Conservation (phyloP, 192 early-diverging fungal genomes). For the Mortierella alpina region DNA sequence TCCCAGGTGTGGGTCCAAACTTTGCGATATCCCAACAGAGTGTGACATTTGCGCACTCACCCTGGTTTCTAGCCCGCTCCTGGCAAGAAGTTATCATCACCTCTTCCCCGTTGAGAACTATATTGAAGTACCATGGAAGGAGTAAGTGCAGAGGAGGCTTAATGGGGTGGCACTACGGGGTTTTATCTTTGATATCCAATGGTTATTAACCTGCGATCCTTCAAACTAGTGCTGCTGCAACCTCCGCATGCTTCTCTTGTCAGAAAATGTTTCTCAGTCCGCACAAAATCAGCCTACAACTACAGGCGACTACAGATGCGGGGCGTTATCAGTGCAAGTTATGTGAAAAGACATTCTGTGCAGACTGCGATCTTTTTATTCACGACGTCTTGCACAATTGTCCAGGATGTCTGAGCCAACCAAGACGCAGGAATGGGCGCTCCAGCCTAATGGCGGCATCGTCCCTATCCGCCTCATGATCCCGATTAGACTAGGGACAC, state of each 20-base stretch:
- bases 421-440: conserved; percentile 16
- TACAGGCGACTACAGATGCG: conserved; percentile 42
- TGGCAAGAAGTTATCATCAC: conserved; percentile 95
- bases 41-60: conserved; percentile 92
- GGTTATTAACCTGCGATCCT: conserved; percentile 34
- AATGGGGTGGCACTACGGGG: not conserved
- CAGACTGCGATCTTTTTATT: conserved; percentile 93
- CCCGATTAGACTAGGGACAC: too few relatives aligned
- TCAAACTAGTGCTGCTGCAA: conserved; percentile 41
- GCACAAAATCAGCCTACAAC: conserved; percentile 27
- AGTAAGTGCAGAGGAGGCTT: conserved; percentile 34
- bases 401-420: conserved; percentile 71
- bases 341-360: conserved; percentile 84
- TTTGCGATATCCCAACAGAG: conserved; percentile 92
- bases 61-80: conserved; percentile 87
- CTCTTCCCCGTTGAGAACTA: conserved; percentile 93
- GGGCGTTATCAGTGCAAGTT: conserved; percentile 79
- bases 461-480: too few relatives aligned
- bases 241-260: conserved; percentile 61
- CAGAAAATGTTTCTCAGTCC: conserved; percentile 55
- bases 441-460: not conserved
- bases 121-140: conserved; percentile 68
- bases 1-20: conserved; percentile 82
- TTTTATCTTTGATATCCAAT: conserved; percentile 3
- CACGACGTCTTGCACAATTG: conserved; percentile 96